These are phyloP conservation scores for Gynochthodes officinalis DNA, from an alignment of 257 asterid species.

Conservation along the genomic window DNA sequence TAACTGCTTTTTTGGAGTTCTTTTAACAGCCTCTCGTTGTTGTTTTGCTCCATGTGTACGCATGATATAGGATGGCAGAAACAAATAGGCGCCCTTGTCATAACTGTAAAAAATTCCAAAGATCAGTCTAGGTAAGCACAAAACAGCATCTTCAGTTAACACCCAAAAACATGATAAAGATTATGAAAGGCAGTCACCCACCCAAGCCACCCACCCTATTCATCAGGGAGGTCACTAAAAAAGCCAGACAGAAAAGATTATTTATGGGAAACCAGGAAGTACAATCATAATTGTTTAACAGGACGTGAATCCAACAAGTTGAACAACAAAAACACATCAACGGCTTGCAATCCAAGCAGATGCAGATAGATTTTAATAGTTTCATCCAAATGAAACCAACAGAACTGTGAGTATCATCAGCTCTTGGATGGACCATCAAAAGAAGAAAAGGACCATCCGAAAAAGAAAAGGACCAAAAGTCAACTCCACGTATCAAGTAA, in stretches of 20 bases:
- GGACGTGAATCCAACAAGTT: background rate
- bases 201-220: background rate
- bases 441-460: background rate
- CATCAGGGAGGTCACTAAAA: background rate
- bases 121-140: background rate
- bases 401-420: background rate
- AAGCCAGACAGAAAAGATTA: background rate
- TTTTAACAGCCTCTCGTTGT: constrained; percentile 78
- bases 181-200: background rate
- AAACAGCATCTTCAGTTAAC: background rate
- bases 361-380: too few species aligned
- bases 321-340: background rate
- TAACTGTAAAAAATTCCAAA: constrained; percentile 44
- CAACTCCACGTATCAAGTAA: background rate
- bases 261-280: background rate
- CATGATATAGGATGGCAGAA: constrained; percentile 91
- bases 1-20: constrained; percentile 63
- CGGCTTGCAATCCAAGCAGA: background rate
- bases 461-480: background rate
- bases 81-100: constrained; percentile 86
- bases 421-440: background rate
- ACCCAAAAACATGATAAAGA: background rate
- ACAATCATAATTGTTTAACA: background rate
- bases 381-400: background rate
- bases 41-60: constrained; percentile 97